Conservation (phyloP, 1,284 basidiomycete genomes). For the Ganoderma sp. region DNA sequence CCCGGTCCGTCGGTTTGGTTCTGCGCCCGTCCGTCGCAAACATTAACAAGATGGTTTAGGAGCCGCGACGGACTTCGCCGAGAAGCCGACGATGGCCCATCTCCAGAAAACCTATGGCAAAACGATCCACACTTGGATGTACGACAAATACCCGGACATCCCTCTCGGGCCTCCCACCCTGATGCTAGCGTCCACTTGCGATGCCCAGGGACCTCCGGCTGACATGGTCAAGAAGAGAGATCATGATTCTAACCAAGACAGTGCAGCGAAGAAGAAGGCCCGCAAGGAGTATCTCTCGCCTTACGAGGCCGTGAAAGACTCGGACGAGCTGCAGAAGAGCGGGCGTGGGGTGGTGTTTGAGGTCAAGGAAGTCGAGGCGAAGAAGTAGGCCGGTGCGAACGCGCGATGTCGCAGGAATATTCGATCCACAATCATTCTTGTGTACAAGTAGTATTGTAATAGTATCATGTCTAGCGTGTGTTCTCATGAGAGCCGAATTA, state of each 20-base stretch:
- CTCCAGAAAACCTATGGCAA: slow-evolving; percentile 59
- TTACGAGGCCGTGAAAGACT: slow-evolving; percentile 45
- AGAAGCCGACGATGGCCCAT: slow-evolving; percentile 54
- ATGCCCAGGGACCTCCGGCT: slow-evolving; percentile 44
- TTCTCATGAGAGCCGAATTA: neutral
- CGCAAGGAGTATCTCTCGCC: slow-evolving; percentile 47
- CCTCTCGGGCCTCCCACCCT: slow-evolving; percentile 56
- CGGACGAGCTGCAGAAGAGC: slow-evolving; percentile 47
- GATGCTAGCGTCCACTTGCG: slow-evolving; percentile 52
- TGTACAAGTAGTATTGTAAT: neutral
- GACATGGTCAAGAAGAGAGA: slow-evolving; percentile 45
- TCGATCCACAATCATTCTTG: neutral
- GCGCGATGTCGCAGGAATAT: neutral
- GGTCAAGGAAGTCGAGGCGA: slow-evolving; percentile 28
- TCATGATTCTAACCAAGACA: slow-evolving; percentile 44
- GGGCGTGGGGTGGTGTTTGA: slow-evolving; percentile 40
- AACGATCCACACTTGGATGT: slow-evolving; percentile 55
- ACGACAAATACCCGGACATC: slow-evolving; percentile 50
- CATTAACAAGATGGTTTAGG: slow-evolving; percentile 29
- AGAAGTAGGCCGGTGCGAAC: slow-evolving; percentile 1
- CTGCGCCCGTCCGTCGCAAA: too few species aligned
- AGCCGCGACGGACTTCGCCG: slow-evolving; percentile 46
- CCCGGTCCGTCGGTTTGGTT: slow-evolving; percentile 41
- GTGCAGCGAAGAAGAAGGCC: slow-evolving; percentile 43
- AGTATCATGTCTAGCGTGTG: neutral